Conservation (phyloP, 2,329 filamentous ascomycete species). For the Colletotrichum limetticola region DNA sequence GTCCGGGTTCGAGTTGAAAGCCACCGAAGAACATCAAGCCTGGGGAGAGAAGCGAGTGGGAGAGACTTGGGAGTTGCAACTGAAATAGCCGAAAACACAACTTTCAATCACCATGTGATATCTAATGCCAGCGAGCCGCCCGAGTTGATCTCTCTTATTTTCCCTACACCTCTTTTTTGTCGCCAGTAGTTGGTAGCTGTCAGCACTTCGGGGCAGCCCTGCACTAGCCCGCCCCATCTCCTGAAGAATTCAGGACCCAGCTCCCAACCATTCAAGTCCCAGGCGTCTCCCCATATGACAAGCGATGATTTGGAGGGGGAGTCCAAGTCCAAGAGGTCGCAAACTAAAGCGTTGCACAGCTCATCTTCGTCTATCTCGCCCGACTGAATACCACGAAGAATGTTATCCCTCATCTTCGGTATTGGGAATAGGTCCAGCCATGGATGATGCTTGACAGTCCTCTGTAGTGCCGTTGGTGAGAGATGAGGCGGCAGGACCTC, state of each 20-base stretch:
- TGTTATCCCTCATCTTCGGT: neutral
- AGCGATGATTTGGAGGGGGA: neutral
- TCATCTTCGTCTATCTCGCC: neutral
- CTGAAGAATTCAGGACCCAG: neutral
- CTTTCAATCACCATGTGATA: neutral
- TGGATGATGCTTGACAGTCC: neutral
- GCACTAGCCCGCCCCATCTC: neutral
- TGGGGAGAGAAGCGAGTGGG: neutral
- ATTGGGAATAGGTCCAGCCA: neutral
- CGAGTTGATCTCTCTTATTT: neutral
- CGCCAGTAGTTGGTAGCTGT: neutral
- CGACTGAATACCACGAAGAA: neutral
- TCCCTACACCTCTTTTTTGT: neutral
- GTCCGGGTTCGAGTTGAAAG: conserved; percentile 35
- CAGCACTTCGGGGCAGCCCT: neutral
- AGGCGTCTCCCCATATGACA: neutral
- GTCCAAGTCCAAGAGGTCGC: neutral
- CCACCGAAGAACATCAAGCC: conserved; percentile 2
- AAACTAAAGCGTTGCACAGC: neutral
- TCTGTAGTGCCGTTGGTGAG: neutral
- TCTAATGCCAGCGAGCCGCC: neutral
- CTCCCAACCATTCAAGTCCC: neutral
- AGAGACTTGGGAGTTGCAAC: conserved; percentile 31
- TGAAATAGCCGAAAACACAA: neutral
- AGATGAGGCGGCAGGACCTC: neutral